Conservation (phyloP, 1,139 yeast genomes). For the Yamadazyma kanchanaburiensis region DNA sequence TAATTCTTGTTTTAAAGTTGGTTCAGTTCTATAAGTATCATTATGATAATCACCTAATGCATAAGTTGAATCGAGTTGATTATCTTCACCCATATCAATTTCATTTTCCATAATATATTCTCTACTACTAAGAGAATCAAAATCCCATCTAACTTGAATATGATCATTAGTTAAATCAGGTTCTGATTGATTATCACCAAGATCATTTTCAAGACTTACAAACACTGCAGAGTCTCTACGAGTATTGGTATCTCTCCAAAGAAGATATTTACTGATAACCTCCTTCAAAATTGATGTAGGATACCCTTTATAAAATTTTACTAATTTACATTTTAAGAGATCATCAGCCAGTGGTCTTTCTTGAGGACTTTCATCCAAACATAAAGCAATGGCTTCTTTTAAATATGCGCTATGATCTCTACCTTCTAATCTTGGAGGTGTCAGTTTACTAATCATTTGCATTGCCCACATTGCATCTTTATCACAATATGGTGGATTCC, state of each 20-base stretch:
- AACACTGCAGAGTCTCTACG: conserved; percentile 44
- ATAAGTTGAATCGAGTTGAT: conserved; percentile 33
- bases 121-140: conserved; percentile 69
- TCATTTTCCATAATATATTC: conserved; percentile 72
- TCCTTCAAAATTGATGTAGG: conserved; percentile 68
- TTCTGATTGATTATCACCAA: conserved; percentile 13
- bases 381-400: conserved; percentile 86
- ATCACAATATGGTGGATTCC: conserved; percentile 96
- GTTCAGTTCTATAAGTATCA: conserved; percentile 26
- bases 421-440: conserved; percentile 94
- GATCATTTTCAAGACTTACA: conserved; percentile 32
- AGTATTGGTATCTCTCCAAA: conserved; percentile 68
- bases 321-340: conserved; percentile 67
- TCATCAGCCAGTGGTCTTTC: conserved; percentile 90
- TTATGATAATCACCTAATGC: conserved; percentile 28
- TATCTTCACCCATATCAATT: conserved; percentile 46
- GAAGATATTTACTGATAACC: conserved; percentile 71
- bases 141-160: conserved; percentile 83
- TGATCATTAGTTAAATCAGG: conserved; percentile 25
- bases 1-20: conserved; percentile 23
- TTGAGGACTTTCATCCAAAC: conserved; percentile 89
- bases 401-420: conserved; percentile 70
- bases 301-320: conserved; percentile 55
- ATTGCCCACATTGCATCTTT: conserved; percentile 94
- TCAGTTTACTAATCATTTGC: conserved; percentile 87